These are phyloP conservation scores for Diplogelasinospora grovesii DNA, from an alignment of 495 filamentous ascomycete genomes.

Conservation along the genomic window DNA sequence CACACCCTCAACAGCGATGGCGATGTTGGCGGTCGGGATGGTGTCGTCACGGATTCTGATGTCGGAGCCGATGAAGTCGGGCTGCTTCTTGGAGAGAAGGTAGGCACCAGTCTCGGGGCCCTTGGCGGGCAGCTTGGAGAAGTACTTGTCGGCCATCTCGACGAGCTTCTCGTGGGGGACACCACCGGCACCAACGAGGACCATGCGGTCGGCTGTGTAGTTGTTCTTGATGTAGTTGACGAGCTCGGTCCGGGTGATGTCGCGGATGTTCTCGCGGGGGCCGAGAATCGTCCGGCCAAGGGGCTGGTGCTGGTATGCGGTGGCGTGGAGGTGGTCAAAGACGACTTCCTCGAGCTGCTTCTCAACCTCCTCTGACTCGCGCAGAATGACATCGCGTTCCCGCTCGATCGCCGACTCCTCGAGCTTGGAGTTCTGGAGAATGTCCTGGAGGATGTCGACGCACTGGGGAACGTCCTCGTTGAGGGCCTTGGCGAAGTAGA, in stretches of 20 bases:
- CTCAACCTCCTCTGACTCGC: constrained; percentile 98
- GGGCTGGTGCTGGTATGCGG: constrained; percentile 91
- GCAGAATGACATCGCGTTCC: constrained; percentile 95
- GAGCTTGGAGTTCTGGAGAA: constrained; percentile 98
- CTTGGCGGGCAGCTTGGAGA: constrained; percentile 63
- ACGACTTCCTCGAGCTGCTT: constrained; percentile 99
- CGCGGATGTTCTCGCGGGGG: constrained; percentile 95
- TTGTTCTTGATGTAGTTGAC: constrained; percentile 96
- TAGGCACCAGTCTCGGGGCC: constrained; percentile 65
- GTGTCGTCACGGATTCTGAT: constrained; percentile 93
- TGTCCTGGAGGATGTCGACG: constrained; percentile 97
- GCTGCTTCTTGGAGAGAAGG: constrained; percentile 71
- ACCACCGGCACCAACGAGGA: constrained; percentile 91
- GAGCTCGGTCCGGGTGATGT: constrained; percentile 85
- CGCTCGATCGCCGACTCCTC: constrained; percentile 88
- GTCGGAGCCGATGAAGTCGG: constrained; percentile 94
- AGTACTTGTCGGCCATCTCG: constrained; percentile 93
- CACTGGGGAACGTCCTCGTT: constrained; percentile 92
- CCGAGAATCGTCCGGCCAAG: constrained; percentile 97
- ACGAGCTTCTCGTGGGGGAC: constrained; percentile 91
- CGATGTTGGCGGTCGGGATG: constrained; percentile 91
- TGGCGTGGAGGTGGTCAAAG: constrained; percentile 98
- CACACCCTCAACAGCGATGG: constrained; percentile 97
- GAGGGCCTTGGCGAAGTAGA: constrained; percentile 99
- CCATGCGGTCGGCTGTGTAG: constrained; percentile 99